phyloP scores from a whole-genome alignment of 805 yeast genomes.

The Pichia paraexigua region DNA sequence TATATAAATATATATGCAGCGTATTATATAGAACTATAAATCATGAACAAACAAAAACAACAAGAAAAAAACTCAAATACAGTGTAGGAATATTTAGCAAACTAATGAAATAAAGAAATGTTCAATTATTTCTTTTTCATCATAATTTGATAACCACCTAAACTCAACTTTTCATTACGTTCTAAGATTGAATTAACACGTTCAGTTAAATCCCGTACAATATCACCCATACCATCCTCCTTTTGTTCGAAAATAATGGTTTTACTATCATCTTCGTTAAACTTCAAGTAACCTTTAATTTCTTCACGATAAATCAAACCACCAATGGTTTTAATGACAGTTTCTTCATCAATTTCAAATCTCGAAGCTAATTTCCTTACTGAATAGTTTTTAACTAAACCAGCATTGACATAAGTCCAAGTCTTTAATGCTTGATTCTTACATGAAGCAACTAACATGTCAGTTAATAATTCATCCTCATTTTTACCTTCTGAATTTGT shows the following conservation, averaged over 20 bases:
- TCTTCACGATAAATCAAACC: conserved; percentile 76
- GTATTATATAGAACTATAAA: background rate
- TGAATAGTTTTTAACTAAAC: conserved; percentile 68
- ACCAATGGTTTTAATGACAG: conserved; percentile 56
- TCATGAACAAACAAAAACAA: background rate
- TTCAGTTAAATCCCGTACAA: conserved; percentile 78
- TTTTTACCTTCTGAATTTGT: conserved; percentile 22
- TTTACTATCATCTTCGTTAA: conserved; percentile 50
- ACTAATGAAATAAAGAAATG: background rate
- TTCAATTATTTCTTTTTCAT: conserved; percentile 8
- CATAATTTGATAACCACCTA: conserved; percentile 55
- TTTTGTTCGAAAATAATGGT: conserved; percentile 67
- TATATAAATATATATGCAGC: background rate
- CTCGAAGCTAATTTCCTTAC: conserved; percentile 52
- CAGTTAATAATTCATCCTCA: conserved; percentile 57
- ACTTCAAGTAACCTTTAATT: conserved; percentile 66
- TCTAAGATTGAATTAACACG: conserved; percentile 71
- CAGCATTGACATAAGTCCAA: conserved; percentile 78
- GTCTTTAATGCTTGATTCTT: conserved; percentile 90
- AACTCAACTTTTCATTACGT: conserved; percentile 75
- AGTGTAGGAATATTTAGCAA: background rate
- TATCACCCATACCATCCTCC: conserved; percentile 76
- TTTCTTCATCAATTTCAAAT: conserved; percentile 53
- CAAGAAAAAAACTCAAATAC: background rate
- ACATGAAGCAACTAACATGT: conserved; percentile 68